Conservation (phyloP, 257 asterid genomes). For the Plantago major region DNA sequence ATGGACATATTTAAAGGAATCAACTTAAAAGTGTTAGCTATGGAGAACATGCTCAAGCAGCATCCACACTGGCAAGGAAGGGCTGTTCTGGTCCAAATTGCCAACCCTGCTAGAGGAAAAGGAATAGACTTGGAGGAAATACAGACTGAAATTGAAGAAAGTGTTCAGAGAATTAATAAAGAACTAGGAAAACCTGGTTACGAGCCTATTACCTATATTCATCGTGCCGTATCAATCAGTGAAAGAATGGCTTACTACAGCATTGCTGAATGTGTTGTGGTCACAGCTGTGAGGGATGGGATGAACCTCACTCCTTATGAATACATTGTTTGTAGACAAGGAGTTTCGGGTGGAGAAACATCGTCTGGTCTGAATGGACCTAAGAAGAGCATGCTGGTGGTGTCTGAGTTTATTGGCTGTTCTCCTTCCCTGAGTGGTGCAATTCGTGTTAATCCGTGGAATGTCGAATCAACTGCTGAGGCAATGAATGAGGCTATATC, state of each 20-base stretch:
- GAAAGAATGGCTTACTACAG: conserved; percentile 88
- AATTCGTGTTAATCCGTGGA: conserved; percentile 90
- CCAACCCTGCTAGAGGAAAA: conserved; percentile 76
- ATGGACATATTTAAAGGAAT: conserved; percentile 92
- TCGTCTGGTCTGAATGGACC: conserved; percentile 52
- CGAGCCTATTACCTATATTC: conserved; percentile 58
- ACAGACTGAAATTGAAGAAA: conserved; percentile 67
- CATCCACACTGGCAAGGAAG: conserved; percentile 78
- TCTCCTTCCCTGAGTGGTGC: conserved; percentile 96
- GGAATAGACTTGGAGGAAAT: conserved; percentile 71
- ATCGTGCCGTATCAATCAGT: conserved; percentile 53
- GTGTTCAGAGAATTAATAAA: conserved; percentile 56
- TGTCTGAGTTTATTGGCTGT: conserved; percentile 90
- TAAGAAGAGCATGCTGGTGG: conserved; percentile 83
- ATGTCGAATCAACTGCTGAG: conserved; percentile 81
- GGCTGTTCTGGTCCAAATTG: conserved; percentile 84
- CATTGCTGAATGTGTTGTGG: conserved; percentile 87
- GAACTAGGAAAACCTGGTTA: conserved; percentile 74
- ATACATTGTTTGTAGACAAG: conserved; percentile 81
- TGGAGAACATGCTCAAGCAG: conserved; percentile 80
- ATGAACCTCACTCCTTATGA: conserved; percentile 91
- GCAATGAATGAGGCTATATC: conserved; percentile 85
- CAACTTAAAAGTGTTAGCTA: conserved; percentile 76
- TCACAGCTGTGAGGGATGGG: conserved; percentile 92
- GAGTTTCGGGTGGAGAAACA: conserved; percentile 52